Evolutionary conservation across 306 rosid genomes (phyloP).

Genomic region (Vigna trinervia): DNA sequence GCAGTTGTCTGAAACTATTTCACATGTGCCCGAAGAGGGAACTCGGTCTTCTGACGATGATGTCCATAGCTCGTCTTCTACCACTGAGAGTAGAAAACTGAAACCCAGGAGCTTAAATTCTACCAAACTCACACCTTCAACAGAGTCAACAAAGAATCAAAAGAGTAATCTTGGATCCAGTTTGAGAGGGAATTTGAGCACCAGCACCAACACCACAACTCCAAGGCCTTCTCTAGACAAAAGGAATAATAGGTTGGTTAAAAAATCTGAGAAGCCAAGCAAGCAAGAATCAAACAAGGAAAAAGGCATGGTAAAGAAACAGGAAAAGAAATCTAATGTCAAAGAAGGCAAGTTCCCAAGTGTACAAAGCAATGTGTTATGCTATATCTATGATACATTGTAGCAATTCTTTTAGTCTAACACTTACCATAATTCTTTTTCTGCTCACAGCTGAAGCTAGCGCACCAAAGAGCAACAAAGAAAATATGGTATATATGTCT

Average conservation of each 20-base stretch:
- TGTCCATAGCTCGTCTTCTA: conserved; percentile 61
- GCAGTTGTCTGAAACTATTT: conserved; percentile 65
- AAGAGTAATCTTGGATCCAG: conserved; percentile 50
- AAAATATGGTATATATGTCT: conserved; percentile 55
- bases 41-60: conserved; percentile 79
- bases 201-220: conserved; percentile 54
- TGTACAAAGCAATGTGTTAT: not conserved
- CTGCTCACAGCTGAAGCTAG: conserved; percentile 45
- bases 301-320: conserved; percentile 56
- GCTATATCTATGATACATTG: not conserved
- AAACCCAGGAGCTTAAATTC: conserved; percentile 62
- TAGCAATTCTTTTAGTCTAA: not conserved
- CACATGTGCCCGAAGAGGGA: conserved; percentile 71
- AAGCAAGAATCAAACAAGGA: conserved; percentile 57
- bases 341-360: conserved; percentile 60
- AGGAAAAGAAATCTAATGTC: conserved; percentile 55
- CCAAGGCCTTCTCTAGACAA: conserved; percentile 56
- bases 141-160: conserved; percentile 55
- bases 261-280: conserved; percentile 62
- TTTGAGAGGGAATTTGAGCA: conserved; percentile 50
- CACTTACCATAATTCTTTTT: not conserved
- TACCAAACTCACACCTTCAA: conserved; percentile 44
- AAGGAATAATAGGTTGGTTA: conserved; percentile 46
- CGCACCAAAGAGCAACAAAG: conserved; percentile 60
- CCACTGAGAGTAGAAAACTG: conserved; percentile 55